phyloP scores from a whole-genome alignment of 2,329 filamentous ascomycete species.

The Calycina herbarum region DNA sequence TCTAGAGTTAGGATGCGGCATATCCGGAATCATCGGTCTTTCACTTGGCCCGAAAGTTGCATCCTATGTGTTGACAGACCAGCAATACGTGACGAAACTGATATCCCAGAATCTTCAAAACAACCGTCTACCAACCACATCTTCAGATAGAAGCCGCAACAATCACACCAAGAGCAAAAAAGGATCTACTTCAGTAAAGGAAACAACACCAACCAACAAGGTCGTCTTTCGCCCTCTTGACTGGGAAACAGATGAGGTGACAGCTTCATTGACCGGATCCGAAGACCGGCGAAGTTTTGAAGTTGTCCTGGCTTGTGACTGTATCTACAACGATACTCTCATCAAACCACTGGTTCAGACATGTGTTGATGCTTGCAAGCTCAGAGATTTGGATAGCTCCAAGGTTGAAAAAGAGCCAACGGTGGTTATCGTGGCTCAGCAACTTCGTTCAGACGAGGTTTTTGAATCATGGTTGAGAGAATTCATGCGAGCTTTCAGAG shows the following conservation, averaged over 20 bases:
- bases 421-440: constrained; percentile 82
- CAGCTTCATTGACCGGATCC: constrained; percentile 36
- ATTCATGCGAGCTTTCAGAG: constrained; percentile 65
- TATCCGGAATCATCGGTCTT: constrained; percentile 77
- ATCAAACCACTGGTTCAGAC: constrained; percentile 80
- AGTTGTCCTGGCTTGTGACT: constrained; percentile 82
- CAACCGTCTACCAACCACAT: constrained; percentile 15
- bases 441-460: constrained; percentile 80
- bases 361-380: constrained; percentile 70
- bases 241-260: constrained; percentile 73
- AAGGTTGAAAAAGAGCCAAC: constrained; percentile 48
- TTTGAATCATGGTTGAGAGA: constrained; percentile 78
- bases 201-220: constrained; percentile 33
- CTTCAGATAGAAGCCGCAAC: constrained; percentile 24
- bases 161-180: constrained; percentile 29
- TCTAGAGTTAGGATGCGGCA: constrained; percentile 86
- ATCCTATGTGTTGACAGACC: constrained; percentile 79
- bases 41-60: constrained; percentile 60
- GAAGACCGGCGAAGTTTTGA: constrained; percentile 56
- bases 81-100: constrained; percentile 77
- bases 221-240: constrained; percentile 67
- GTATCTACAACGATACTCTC: constrained; percentile 90
- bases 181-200: constrained; percentile 4
- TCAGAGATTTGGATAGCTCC: constrained; percentile 44
- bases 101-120: constrained; percentile 71